phyloP scores from a whole-genome alignment of 345 rosid genomes.

The Chamaenerion angustifolium region DNA sequence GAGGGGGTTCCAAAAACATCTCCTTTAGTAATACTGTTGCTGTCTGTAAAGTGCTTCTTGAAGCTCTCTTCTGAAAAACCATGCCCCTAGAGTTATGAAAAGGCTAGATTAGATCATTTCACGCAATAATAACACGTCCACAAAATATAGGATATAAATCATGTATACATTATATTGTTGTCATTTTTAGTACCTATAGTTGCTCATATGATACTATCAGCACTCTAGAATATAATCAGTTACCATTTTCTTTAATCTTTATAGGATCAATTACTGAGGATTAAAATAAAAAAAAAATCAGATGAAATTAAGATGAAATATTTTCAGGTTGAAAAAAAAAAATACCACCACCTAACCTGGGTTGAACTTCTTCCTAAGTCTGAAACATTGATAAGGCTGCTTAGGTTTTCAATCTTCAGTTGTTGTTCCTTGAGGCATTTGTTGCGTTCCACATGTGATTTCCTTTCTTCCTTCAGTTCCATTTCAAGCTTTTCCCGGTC shows the following conservation, averaged over 20 bases:
- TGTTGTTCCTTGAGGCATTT: slow-evolving; percentile 58
- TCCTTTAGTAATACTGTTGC: slow-evolving; percentile 20
- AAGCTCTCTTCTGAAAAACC: slow-evolving; percentile 25
- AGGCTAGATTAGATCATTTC: neutral
- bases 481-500: slow-evolving; percentile 76
- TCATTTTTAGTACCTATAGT: too few relatives aligned
- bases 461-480: slow-evolving; percentile 79
- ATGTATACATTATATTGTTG: too few relatives aligned
- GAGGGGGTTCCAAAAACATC: slow-evolving; percentile 49
- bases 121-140: too few relatives aligned
- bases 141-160: too few relatives aligned
- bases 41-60: slow-evolving; percentile 28
- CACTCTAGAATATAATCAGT: too few relatives aligned
- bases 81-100: slow-evolving; percentile 10
- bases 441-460: slow-evolving; percentile 56
- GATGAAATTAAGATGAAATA: too few relatives aligned
- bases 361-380: slow-evolving; percentile 35
- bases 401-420: slow-evolving; percentile 48
- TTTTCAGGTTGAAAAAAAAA: neutral
- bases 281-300: too few relatives aligned
- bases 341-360: slow-evolving; percentile 34
- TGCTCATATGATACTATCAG: too few relatives aligned
- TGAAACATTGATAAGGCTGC: slow-evolving; percentile 25
- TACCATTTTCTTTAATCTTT: too few relatives aligned
- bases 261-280: too few relatives aligned